Percentiles rank a stretch among this genome's conserved stretches.
Conservation (phyloP, 208 protist genomes). For the Trypanosoma cruzi region DNA sequence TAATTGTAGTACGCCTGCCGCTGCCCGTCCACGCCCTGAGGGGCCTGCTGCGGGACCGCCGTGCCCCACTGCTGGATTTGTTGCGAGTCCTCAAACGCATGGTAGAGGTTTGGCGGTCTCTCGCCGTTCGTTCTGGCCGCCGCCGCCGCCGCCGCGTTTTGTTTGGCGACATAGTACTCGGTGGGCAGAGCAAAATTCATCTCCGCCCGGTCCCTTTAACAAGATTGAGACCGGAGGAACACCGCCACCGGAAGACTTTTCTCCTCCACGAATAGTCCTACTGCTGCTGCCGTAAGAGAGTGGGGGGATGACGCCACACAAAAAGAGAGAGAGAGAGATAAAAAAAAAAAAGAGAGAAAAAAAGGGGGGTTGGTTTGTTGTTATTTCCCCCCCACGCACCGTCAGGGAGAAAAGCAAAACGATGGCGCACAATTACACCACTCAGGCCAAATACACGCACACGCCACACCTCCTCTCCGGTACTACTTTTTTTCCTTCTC, state of each 20-base stretch:
- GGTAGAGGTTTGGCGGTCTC: slow-evolving; percentile 35
- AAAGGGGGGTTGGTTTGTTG: background rate
- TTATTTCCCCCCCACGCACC: background rate
- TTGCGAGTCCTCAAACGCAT: slow-evolving; percentile 59
- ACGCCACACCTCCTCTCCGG: background rate
- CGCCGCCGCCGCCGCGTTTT: background rate
- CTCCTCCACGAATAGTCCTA: background rate
- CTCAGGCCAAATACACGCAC: background rate
- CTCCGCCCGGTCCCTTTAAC: background rate
- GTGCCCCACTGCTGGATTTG: slow-evolving; percentile 25
- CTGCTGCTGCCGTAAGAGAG: background rate
- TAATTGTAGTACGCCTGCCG: slow-evolving; percentile 20
- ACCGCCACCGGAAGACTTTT: background rate
- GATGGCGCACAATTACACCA: slow-evolving; percentile 5
- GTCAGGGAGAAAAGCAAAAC: background rate
- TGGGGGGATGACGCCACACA: background rate
- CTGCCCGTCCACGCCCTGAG: slow-evolving; percentile 11
- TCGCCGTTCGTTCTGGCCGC: slow-evolving; percentile 10
- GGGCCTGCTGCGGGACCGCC: background rate
- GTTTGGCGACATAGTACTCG: slow-evolving; percentile 22
- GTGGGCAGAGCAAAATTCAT: slow-evolving; percentile 39
- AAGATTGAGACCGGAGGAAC: background rate
- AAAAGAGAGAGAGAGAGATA: slow-evolving; percentile 3
- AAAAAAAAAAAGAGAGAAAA: slow-evolving; percentile 21
- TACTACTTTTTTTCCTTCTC: slow-evolving; percentile 1